Percentiles rank a stretch among this genome's conserved stretches.
phyloP scores from a whole-genome alignment of 1,284 basidiomycete genomes.

The Microbotryum intermedium region DNA sequence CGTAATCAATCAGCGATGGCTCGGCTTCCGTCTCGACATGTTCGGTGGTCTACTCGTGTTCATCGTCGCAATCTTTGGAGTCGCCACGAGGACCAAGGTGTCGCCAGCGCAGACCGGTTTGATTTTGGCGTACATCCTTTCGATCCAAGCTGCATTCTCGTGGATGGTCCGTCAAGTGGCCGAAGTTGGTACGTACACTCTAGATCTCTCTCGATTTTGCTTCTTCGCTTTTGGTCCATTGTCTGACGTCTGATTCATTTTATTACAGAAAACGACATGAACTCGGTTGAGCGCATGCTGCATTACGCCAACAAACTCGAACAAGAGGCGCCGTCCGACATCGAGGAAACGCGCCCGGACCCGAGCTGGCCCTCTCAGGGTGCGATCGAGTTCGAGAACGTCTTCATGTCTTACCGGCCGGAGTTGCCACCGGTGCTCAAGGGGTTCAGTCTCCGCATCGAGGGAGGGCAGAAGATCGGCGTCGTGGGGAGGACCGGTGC shows the following conservation, averaged over 20 bases:
- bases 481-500: slow-evolving; percentile 45
- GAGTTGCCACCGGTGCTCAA: slow-evolving; percentile 46
- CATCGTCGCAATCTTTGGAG: slow-evolving; percentile 64
- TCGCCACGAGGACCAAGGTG: slow-evolving; percentile 51
- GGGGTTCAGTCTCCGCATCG: slow-evolving; percentile 50
- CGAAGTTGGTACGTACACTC: slow-evolving; percentile 3
- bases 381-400: slow-evolving; percentile 40
- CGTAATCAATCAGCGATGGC: slow-evolving; percentile 73
- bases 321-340: slow-evolving; percentile 66
- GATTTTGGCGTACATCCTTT: slow-evolving; percentile 57
- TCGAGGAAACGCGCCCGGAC: slow-evolving; percentile 51
- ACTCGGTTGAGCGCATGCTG: slow-evolving; percentile 69
- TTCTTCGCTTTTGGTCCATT: background rate
- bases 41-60: slow-evolving; percentile 70
- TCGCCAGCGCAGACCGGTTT: slow-evolving; percentile 68
- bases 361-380: slow-evolving; percentile 55
- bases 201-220: background rate
- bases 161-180: slow-evolving; percentile 66
- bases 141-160: slow-evolving; percentile 54
- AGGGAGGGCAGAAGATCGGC: slow-evolving; percentile 47
- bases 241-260: slow-evolving; percentile 38
- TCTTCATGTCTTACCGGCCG: slow-evolving; percentile 29
- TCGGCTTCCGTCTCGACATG: slow-evolving; percentile 77
- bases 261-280: slow-evolving; percentile 87
- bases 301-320: slow-evolving; percentile 42